Percentiles rank a stretch among this genome's conserved stretches.
Conservation (phyloP, 2,329 filamentous ascomycete species). For the Madurella fahalii region DNA sequence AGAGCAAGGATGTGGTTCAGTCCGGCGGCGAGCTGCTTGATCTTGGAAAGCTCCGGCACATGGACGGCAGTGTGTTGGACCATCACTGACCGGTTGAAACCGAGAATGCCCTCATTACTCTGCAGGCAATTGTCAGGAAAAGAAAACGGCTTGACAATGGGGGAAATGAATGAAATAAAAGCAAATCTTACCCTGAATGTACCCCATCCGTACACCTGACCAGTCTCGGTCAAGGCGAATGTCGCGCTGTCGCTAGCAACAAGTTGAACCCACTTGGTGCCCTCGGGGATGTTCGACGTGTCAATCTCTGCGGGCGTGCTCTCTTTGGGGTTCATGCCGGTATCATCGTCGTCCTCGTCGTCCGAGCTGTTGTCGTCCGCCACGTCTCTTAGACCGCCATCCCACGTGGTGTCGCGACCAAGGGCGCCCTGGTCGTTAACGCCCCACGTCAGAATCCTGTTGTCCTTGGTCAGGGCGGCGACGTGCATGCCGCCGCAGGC, state of each 20-base stretch:
- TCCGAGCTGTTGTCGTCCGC: conserved; percentile 42
- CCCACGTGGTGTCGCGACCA: conserved; percentile 65
- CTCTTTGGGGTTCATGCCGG: conserved; percentile 59
- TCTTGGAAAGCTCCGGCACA: conserved; percentile 61
- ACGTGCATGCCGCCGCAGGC: conserved; percentile 81
- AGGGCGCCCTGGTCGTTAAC: conserved; percentile 83
- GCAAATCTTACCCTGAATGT: conserved; percentile 60
- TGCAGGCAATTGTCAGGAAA: conserved; percentile 17
- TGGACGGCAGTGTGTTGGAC: conserved; percentile 49
- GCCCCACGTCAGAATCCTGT: conserved; percentile 80
- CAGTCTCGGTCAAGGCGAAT: conserved; percentile 71
- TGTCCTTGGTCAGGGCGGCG: conserved; percentile 71
- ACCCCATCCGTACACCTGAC: conserved; percentile 77
- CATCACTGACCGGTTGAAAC: conserved; percentile 29
- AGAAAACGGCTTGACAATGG: not conserved
- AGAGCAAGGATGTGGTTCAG: conserved; percentile 69
- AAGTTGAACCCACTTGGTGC: conserved; percentile 50
- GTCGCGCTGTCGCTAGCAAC: conserved; percentile 70
- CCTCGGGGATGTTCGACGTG: conserved; percentile 36
- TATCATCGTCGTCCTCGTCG: conserved; percentile 30
- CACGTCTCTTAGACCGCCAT: conserved; percentile 53
- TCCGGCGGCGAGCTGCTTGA: conserved; percentile 60
- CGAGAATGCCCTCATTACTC: conserved; percentile 47
- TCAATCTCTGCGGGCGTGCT: conserved; percentile 57
- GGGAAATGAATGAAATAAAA: not conserved